Evolutionary conservation across 306 rosid species (phyloP), one percentile per base, ranked within the genome.

Genomic region (Ziziphus jujuba): DNA sequence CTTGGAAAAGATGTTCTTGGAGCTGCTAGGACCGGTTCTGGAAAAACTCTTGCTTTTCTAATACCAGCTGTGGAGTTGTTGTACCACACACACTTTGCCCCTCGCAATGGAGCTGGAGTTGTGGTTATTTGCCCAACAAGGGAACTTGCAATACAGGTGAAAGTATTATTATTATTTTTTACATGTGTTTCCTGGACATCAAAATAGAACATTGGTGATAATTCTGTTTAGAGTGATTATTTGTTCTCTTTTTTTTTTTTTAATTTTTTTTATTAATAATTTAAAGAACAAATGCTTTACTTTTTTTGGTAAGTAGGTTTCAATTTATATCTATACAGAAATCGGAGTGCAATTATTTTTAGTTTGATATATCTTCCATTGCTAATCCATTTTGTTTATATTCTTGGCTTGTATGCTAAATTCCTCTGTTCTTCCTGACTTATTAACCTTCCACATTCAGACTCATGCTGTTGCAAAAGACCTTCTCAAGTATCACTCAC

Each of bases 11-110:
- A 93, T 66, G 95, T 93, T 48, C 91, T 93, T 10, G 98, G 97
- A 66, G 98, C 98, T 61, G 98, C 99, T 2, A 88, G 99, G 63
- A 93, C 99, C 7, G 99, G 99, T 55, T 84, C 99, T 16, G 99
- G 99, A 1, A 93, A 93, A 79, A 93, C 99, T 12, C 96, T 90
- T 60, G 96, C 99, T 12, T 93, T 93, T 70, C 77, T 93, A 54
- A 74, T 93, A 73, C 99, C 99, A 19, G 99, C 97, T 36, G 83
- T 86, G 34, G 99, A 93, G 86, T 57, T 93, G 75, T 63, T 93
- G 58, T 64, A 77, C 73, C 79, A 82, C n/a, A 69, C 75, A 1
- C 70, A 52, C 65, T 90, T 93, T 56, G 45, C 91, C 16, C 83
- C 96, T 13, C 96, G 91, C 0, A 88, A 88, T 49, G 99, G 99